phyloP scores from a whole-genome alignment of 2,329 filamentous ascomycete species.

The Venturia oleaginea region DNA sequence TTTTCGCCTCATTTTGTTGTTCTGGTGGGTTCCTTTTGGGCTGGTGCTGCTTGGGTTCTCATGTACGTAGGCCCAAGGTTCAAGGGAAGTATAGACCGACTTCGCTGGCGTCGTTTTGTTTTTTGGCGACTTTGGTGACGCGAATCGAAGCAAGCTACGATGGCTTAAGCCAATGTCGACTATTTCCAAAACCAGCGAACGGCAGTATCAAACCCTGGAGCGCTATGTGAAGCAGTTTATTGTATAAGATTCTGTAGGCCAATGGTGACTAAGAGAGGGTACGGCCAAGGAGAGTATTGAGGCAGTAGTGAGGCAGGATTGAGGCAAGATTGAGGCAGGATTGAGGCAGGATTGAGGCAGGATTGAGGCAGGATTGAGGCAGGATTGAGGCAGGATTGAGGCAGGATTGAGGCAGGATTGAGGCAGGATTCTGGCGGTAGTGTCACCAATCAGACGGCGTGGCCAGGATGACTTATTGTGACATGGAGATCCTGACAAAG shows the following conservation, averaged over 20 bases:
- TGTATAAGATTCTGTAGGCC: not conserved
- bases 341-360: too few relatives aligned
- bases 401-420: not conserved
- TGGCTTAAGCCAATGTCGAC: not conserved
- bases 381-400: too few relatives aligned
- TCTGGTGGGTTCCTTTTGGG: not conserved
- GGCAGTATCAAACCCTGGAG: not conserved
- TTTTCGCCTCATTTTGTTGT: not conserved
- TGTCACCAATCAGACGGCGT: not conserved
- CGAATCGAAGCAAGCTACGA: not conserved
- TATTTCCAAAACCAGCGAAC: not conserved
- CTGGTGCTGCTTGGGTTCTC: not conserved
- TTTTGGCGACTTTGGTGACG: slow-evolving; percentile 8
- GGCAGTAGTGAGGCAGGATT: not conserved
- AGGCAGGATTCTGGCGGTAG: not conserved
- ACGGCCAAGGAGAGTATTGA: not conserved
- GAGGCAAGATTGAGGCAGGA: too few relatives aligned
- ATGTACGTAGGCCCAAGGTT: slow-evolving; percentile 4
- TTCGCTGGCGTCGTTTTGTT: not conserved
- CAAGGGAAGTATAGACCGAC: not conserved
- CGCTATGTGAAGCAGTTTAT: too few relatives aligned
- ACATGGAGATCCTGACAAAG: slow-evolving; percentile 2
- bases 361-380: not conserved
- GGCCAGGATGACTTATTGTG: not conserved
- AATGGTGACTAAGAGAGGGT: not conserved